Percentiles rank a stretch among this genome's conserved stretches.
These are phyloP conservation scores for Trichosporon inkin DNA, from an alignment of 1,284 basidiomycete species.

Conservation along the genomic window DNA sequence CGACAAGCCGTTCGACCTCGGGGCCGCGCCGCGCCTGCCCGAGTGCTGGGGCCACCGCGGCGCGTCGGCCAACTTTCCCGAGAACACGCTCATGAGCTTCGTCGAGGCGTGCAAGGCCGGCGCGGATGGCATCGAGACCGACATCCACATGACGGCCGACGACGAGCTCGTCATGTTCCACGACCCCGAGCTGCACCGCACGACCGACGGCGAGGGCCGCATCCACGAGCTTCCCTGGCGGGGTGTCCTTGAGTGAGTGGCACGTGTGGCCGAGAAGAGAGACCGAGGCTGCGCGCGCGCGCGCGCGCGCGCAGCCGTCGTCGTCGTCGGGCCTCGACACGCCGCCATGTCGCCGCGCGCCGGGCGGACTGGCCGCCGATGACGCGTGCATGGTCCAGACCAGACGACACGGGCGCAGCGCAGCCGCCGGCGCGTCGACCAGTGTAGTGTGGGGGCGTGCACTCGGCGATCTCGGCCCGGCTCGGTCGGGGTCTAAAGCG, in stretches of 20 bases:
- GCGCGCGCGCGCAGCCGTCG: too few relatives aligned
- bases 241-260: constrained; percentile 49
- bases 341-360: background rate
- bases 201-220: constrained; percentile 56
- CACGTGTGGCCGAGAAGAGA: too few relatives aligned
- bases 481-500: too few relatives aligned
- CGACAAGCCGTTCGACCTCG: constrained; percentile 24
- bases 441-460: background rate
- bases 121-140: constrained; percentile 92
- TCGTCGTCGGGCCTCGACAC: too few relatives aligned
- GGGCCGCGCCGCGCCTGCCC: constrained; percentile 37
- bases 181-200: constrained; percentile 65
- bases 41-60: constrained; percentile 95
- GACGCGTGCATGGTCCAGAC: too few relatives aligned
- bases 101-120: constrained; percentile 88
- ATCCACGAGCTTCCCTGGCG: constrained; percentile 54
- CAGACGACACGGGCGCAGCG: too few relatives aligned
- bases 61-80: constrained; percentile 57
- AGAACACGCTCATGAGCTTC: constrained; percentile 90
- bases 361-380: too few relatives aligned
- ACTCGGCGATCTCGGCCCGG: too few relatives aligned
- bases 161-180: constrained; percentile 92
- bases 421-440: too few relatives aligned
- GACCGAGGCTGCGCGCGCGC: constrained; percentile 22
- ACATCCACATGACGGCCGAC: constrained; percentile 92